Percentiles rank a stretch among this genome's conserved stretches.
Evolutionary conservation across 2,329 filamentous ascomycete genomes (phyloP).

Genomic region (Coniochaeta pulveracea): DNA sequence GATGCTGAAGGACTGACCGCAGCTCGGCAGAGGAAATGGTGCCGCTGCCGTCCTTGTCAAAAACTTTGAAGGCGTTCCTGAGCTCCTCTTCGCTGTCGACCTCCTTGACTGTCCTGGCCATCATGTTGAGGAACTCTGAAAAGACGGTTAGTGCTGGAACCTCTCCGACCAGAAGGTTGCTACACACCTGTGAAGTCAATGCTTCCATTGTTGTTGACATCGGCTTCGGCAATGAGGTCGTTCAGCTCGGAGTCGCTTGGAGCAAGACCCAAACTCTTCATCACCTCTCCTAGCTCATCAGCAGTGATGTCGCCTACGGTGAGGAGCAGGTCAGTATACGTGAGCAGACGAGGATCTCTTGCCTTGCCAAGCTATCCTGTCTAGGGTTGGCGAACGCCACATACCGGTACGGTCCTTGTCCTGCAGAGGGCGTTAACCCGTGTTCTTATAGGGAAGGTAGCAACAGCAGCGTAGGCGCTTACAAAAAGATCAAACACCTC

Average conservation of each 20-base stretch:
- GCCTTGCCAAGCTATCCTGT: not conserved
- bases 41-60: constrained; percentile 54
- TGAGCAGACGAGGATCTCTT: not conserved
- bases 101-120: constrained; percentile 51
- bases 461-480: too few species aligned
- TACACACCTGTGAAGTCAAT: constrained; percentile 49
- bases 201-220: constrained; percentile 52
- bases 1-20: constrained; percentile 50
- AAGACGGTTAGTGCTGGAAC: not conserved
- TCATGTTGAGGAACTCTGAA: constrained; percentile 54
- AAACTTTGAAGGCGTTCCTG: constrained; percentile 53
- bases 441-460: too few species aligned
- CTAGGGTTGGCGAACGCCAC: too few species aligned
- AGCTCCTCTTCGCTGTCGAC: constrained; percentile 54
- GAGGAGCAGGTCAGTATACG: not conserved
- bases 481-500: constrained; percentile 2
- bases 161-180: not conserved
- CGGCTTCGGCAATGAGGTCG: constrained; percentile 58
- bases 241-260: constrained; percentile 50
- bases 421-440: constrained; percentile 1
- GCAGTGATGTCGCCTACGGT: constrained; percentile 50
- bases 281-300: constrained; percentile 51
- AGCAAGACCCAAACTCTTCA: constrained; percentile 52
- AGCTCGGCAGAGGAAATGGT: constrained; percentile 54
- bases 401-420: constrained; percentile 7